These are phyloP conservation scores for Erodium moschatum DNA, from an alignment of 441 rosid species.

Conservation along the genomic window DNA sequence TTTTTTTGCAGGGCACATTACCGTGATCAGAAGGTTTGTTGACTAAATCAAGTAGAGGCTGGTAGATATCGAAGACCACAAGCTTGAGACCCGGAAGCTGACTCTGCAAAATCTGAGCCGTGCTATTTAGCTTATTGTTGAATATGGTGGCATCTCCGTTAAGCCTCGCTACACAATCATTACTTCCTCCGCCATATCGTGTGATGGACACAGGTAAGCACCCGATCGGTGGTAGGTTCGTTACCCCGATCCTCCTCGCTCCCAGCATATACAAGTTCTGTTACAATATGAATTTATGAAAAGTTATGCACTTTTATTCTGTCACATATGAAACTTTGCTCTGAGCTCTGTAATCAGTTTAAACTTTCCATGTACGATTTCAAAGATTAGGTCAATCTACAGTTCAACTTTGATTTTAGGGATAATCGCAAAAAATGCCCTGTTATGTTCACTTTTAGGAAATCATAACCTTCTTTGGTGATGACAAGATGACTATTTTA, in stretches of 20 bases:
- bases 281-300: conserved; percentile 9
- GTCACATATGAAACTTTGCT: not conserved
- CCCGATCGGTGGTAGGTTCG: conserved; percentile 73
- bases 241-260: conserved; percentile 80
- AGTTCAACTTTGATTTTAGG: no score
- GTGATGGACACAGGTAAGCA: conserved; percentile 90
- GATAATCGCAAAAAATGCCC: no score
- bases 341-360: not conserved
- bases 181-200: conserved; percentile 67
- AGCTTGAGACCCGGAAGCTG: conserved; percentile 70
- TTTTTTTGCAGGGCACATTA: conserved; percentile 29
- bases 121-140: conserved; percentile 62
- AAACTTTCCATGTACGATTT: no score
- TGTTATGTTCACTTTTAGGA: no score
- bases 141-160: conserved; percentile 63
- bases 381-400: no score
- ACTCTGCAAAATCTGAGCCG: conserved; percentile 44
- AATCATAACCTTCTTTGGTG: no score
- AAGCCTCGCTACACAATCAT: conserved; percentile 56
- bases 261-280: conserved; percentile 71
- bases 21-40: conserved; percentile 54
- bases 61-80: conserved; percentile 66
- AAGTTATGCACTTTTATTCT: not conserved
- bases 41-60: conserved; percentile 72
- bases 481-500: no score